Conservation (phyloP, 202 grass and related monocot species). For the Carex sylvatica region DNA sequence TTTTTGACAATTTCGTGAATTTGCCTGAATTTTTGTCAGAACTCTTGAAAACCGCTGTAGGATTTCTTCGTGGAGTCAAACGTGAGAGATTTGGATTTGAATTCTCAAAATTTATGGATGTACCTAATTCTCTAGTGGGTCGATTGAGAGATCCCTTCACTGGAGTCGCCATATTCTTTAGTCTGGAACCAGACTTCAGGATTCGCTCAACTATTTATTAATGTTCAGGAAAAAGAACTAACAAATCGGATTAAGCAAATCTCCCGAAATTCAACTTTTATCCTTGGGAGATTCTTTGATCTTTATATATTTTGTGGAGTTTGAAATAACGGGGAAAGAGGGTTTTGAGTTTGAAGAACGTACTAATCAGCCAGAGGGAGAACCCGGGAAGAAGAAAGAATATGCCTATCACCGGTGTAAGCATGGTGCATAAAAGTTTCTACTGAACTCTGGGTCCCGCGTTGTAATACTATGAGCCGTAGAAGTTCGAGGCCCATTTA, state of each 20-base stretch:
- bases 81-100: constrained; percentile 15
- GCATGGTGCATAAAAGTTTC: neutral
- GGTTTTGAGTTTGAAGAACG: neutral
- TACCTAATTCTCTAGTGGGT: neutral
- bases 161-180: constrained; percentile 4
- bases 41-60: neutral
- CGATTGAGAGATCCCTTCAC: constrained; percentile 22
- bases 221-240: neutral
- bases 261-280: neutral
- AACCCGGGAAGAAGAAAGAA: neutral
- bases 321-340: neutral
- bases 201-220: neutral
- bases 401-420: neutral
- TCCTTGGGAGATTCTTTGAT: neutral
- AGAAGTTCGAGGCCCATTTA: neutral
- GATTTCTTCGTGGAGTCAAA: constrained; percentile 13
- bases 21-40: neutral
- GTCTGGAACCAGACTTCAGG: neutral
- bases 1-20: neutral
- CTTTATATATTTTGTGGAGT: neutral
- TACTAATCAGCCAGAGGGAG: neutral
- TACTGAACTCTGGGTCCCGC: neutral
- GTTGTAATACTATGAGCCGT: neutral
- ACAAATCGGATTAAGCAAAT: neutral
- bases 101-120: constrained; percentile 13